Percentiles rank a stretch among this genome's conserved stretches.
Conservation (phyloP, 2,329 filamentous ascomycete species). For the Gnomoniopsis smithogilvyi region DNA sequence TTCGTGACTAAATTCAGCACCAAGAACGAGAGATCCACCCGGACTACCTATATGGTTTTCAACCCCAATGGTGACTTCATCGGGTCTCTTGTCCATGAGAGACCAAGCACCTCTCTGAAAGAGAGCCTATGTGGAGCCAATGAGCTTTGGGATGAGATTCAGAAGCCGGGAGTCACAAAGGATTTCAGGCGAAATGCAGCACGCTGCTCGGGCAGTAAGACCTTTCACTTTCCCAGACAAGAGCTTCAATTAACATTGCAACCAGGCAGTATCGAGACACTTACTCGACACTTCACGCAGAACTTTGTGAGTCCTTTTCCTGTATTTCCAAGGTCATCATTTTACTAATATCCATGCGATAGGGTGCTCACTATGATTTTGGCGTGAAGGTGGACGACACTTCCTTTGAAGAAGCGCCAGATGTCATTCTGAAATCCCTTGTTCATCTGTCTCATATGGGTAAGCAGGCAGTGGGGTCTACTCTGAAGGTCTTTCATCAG, state of each 20-base stretch:
- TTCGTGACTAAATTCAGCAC: not conserved
- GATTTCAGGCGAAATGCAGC: constrained; percentile 42
- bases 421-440: constrained; percentile 45
- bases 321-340: too few relatives aligned
- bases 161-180: constrained; percentile 37
- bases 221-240: constrained; percentile 11
- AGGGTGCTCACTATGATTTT: constrained; percentile 66
- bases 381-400: constrained; percentile 48
- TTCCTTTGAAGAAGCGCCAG: constrained; percentile 47
- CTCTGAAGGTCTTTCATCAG: constrained; percentile 16
- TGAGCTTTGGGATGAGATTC: constrained; percentile 52
- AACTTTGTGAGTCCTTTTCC: constrained; percentile 44
- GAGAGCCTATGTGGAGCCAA: constrained; percentile 48
- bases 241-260: constrained; percentile 23
- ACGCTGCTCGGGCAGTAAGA: constrained; percentile 31
- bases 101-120: constrained; percentile 48
- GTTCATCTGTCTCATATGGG: constrained; percentile 55
- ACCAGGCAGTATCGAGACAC: constrained; percentile 35
- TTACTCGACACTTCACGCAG: constrained; percentile 49
- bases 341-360: constrained; percentile 25
- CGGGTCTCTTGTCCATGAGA: constrained; percentile 42
- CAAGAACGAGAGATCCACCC: constrained; percentile 22
- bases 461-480: constrained; percentile 33
- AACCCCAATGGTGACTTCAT: constrained; percentile 36
- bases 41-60: constrained; percentile 39